Base-by-base conservation (phyloP, 495 filamentous ascomycete species). In the Lepidopterella palustris region DNA sequence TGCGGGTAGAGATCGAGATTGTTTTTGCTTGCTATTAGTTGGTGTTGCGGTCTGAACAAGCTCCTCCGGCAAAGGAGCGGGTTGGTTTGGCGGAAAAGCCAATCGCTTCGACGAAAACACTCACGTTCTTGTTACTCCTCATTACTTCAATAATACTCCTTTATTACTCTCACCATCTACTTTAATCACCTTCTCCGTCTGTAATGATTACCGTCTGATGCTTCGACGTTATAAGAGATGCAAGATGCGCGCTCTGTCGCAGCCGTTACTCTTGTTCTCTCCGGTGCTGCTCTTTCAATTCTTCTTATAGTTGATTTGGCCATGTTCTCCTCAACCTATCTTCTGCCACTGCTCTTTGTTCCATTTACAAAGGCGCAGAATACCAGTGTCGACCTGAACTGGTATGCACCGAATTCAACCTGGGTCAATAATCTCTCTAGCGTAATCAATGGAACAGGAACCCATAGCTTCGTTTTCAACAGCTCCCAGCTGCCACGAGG, bases 391-490 rank as follows among this genome's bases (percentile, higher is more conserved):
- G 79, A 83, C 60, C 65, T 84, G 10, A 61, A 54, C 25, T 88
- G 84, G 84, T 67, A 84, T 70, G 67, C 82, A 11, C 85, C 85
- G 1, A 78, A 76, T 27, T 66, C 76, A 6, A 81, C 79, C 13
- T 68, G 68, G 39, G 77, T 84, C 69, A 87, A 86, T 65, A 78
- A 81, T 58, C 73, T 87, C 48, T 71, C 71, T 0, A 60, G 70
- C 47, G 82, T 76, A 4, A 67, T 87, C 52, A 70, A 71, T 55
- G 74, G 77, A 26, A 66, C 71, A 4, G 84, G 81, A 26, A 75
- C 82, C 0, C 82, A 85, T 67, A 83, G 82, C 11, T 87, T 85
- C 65, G 74, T 87, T 25, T 89, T 81, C 72, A 80, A 85, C 63
- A 74, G 74, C 48, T 86, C 84, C 9, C 57, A 67, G 23, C 75